phyloP scores from a whole-genome alignment of 1,139 yeast species.

The Blastobotrys apis region DNA sequence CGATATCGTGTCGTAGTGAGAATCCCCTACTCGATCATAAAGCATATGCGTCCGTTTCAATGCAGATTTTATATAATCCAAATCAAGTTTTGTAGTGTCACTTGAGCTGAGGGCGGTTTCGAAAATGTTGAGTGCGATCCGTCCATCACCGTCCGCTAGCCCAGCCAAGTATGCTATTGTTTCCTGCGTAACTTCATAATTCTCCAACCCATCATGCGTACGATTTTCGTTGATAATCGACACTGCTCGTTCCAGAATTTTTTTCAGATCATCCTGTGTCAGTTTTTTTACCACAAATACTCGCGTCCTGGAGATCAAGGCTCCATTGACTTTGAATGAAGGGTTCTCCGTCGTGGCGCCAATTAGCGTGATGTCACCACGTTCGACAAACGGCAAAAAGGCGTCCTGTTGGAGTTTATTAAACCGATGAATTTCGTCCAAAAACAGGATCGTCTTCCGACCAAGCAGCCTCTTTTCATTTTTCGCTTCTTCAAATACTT shows the following conservation, averaged over 20 bases:
- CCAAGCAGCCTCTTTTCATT: conserved; percentile 64
- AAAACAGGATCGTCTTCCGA: conserved; percentile 69
- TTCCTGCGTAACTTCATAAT: conserved; percentile 51
- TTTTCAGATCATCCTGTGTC: conserved; percentile 48
- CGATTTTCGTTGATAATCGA: conserved; percentile 57
- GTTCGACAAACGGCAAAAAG: conserved; percentile 44
- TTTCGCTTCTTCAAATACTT: conserved; percentile 67
- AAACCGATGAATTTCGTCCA: conserved; percentile 92
- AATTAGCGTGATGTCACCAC: conserved; percentile 45
- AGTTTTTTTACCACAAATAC: conserved; percentile 77
- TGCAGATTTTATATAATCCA: conserved; percentile 40
- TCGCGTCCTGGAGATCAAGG: conserved; percentile 81
- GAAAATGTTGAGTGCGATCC: conserved; percentile 73
- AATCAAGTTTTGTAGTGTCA: conserved; percentile 14
- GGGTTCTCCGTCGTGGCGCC: conserved; percentile 99
- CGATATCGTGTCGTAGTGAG: conserved; percentile 89
- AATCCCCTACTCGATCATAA: conserved; percentile 86
- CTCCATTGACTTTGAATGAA: conserved; percentile 83
- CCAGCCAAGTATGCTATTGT: conserved; percentile 68
- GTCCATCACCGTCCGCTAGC: conserved; percentile 84
- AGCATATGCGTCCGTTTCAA: conserved; percentile 54
- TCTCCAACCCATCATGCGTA: conserved; percentile 34
- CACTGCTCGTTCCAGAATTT: conserved; percentile 60
- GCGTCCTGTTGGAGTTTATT: conserved; percentile 88
- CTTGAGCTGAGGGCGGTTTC: conserved; percentile 45